Evolutionary conservation across 2,329 filamentous ascomycete species (phyloP).

Genomic region (Calonectria pteridis): DNA sequence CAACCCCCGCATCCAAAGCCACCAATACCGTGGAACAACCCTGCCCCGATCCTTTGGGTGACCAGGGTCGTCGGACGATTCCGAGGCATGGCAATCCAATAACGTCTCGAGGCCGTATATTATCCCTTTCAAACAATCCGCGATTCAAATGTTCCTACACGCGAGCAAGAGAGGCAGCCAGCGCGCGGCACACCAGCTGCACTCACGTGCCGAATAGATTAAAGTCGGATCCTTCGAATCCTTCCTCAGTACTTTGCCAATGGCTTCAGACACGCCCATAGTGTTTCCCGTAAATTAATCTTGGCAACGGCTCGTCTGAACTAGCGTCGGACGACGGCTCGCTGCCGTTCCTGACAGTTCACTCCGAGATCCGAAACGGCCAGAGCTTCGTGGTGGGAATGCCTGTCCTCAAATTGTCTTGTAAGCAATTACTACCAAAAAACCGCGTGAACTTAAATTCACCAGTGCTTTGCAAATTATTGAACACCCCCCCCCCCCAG

Average conservation of each 20-base stretch:
- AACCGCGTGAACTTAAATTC: background rate
- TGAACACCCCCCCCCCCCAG: background rate
- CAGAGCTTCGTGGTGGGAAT: background rate
- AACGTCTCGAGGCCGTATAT: background rate
- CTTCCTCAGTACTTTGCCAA: background rate
- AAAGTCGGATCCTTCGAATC: background rate
- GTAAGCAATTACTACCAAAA: background rate
- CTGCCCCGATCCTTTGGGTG: background rate
- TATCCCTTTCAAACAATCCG: background rate
- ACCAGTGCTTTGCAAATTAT: background rate
- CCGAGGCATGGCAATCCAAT: conserved; percentile 9
- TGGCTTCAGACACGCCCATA: background rate
- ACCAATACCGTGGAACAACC: conserved; percentile 16
- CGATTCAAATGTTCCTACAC: background rate
- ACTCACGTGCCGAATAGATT: background rate
- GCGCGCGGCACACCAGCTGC: background rate
- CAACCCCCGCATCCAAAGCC: background rate
- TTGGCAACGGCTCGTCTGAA: background rate
- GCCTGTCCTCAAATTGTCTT: background rate
- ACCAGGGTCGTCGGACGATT: conserved; percentile 16
- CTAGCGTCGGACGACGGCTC: background rate
- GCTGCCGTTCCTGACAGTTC: background rate
- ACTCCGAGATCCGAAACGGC: background rate
- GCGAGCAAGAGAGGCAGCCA: background rate
- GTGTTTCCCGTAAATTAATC: background rate